A percentile compares a stretch with the other conserved stretches of the same genome.
These are phyloP conservation scores for Euptelea pleiosperma DNA, from an alignment of 164 flowering plant species.

Conservation along the genomic window DNA sequence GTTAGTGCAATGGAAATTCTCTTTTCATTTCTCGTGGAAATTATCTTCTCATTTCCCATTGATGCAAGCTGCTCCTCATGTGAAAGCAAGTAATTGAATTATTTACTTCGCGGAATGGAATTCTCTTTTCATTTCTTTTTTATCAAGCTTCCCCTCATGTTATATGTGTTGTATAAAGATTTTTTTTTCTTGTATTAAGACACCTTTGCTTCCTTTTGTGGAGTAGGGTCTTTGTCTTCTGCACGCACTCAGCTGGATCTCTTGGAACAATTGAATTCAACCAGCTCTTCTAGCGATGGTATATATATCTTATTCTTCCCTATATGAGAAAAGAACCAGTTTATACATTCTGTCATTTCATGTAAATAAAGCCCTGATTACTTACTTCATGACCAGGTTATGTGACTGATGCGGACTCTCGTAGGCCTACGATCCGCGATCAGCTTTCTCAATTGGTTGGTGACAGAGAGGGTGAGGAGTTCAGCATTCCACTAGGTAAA, in stretches of 20 bases:
- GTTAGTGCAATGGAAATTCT: too few species aligned
- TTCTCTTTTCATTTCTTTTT: too few species aligned
- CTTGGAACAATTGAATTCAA: conserved; percentile 71
- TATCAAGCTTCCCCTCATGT: too few species aligned
- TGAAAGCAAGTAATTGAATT: too few species aligned
- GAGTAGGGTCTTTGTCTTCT: conserved; percentile 50
- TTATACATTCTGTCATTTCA: neutral
- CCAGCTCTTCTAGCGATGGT: conserved; percentile 44
- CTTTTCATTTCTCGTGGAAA: too few species aligned
- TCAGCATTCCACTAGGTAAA: conserved; percentile 74
- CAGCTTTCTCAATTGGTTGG: conserved; percentile 64
- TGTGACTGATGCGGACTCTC: conserved; percentile 49
- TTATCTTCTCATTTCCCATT: too few species aligned
- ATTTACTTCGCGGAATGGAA: too few species aligned
- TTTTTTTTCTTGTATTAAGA: too few species aligned
- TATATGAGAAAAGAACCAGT: neutral
- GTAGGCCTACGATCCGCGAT: conserved; percentile 53
- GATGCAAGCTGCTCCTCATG: too few species aligned
- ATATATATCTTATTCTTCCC: conserved; percentile 13
- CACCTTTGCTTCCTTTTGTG: neutral
- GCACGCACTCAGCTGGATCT: conserved; percentile 71
- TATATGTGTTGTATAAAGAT: too few species aligned
- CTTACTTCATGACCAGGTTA: conserved; percentile 40
- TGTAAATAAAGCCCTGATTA: too few species aligned
- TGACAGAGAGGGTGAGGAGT: conserved; percentile 63